Evolutionary conservation across 1,284 basidiomycete genomes (phyloP).

Genomic region (Melampsora larici-populina): DNA sequence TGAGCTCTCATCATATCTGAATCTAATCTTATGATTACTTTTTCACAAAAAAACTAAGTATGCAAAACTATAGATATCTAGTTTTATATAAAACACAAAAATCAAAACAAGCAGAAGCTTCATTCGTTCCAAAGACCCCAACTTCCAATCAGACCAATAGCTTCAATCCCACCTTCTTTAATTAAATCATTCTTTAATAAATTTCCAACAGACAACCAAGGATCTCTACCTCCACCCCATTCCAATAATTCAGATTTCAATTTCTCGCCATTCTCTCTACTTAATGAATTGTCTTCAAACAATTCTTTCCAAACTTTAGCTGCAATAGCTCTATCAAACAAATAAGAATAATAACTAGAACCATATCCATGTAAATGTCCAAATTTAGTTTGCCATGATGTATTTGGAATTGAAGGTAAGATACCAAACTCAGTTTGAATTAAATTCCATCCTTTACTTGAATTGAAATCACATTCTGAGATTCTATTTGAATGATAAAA

Average conservation of each 20-base stretch:
- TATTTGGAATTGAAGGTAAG: background rate
- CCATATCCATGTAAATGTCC: constrained; percentile 53
- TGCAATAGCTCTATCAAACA: constrained; percentile 53
- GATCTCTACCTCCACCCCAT: constrained; percentile 51
- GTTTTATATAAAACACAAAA: background rate
- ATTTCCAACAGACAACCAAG: constrained; percentile 51
- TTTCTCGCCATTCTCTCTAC: constrained; percentile 48
- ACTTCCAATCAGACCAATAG: background rate
- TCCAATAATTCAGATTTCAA: constrained; percentile 50
- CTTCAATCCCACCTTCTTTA: constrained; percentile 11
- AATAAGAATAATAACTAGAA: constrained; percentile 53
- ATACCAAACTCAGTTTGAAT: constrained; percentile 44
- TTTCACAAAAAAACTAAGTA: no score
- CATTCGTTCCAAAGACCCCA: constrained; percentile 11
- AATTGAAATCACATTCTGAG: constrained; percentile 45
- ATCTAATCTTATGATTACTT: background rate
- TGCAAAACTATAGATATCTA: no score
- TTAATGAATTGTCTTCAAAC: constrained; percentile 48
- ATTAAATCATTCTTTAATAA: constrained; percentile 47
- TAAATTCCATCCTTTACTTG: constrained; percentile 46
- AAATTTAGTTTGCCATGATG: constrained; percentile 50
- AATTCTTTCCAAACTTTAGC: constrained; percentile 49
- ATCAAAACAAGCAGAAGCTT: background rate
- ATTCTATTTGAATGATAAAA: constrained; percentile 49
- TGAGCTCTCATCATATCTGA: background rate